phyloP scores from a whole-genome alignment of 1,139 yeast species.

The Arxiozyma heterogenica region DNA sequence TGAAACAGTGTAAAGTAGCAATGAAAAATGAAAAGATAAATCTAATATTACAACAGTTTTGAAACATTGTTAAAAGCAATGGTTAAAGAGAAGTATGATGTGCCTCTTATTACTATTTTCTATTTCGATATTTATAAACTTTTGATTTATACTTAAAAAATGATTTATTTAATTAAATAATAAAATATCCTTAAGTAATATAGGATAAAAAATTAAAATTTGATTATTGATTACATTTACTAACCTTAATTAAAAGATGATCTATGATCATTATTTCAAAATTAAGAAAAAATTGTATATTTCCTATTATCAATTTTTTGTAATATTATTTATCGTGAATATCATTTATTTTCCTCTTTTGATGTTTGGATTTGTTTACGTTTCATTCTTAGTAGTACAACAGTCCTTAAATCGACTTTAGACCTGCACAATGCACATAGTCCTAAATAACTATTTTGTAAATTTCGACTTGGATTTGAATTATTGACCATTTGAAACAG shows the following conservation, averaged over 20 bases:
- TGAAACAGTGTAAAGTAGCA: background rate
- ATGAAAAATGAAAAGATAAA: too few species aligned
- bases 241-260: too few species aligned
- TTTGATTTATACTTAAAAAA: too few species aligned
- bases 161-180: background rate
- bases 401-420: conserved; percentile 32
- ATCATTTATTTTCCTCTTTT: background rate
- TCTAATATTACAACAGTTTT: too few species aligned
- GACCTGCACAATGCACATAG: conserved; percentile 44
- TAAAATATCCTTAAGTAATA: too few species aligned
- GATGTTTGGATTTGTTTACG: conserved; percentile 21
- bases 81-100: background rate
- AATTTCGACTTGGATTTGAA: conserved; percentile 18
- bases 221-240: too few species aligned
- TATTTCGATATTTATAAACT: too few species aligned
- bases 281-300: too few species aligned
- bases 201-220: background rate
- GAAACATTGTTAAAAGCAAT: background rate
- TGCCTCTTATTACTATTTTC: too few species aligned
- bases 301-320: too few species aligned
- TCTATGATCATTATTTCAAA: too few species aligned
- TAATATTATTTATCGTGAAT: too few species aligned
- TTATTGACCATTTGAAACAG: conserved; percentile 41
- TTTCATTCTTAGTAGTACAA: conserved; percentile 27
- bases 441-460: conserved; percentile 31